Evolutionary conservation across 2,329 filamentous ascomycete genomes (phyloP).

Genomic region (Graphilbum fragrans): DNA sequence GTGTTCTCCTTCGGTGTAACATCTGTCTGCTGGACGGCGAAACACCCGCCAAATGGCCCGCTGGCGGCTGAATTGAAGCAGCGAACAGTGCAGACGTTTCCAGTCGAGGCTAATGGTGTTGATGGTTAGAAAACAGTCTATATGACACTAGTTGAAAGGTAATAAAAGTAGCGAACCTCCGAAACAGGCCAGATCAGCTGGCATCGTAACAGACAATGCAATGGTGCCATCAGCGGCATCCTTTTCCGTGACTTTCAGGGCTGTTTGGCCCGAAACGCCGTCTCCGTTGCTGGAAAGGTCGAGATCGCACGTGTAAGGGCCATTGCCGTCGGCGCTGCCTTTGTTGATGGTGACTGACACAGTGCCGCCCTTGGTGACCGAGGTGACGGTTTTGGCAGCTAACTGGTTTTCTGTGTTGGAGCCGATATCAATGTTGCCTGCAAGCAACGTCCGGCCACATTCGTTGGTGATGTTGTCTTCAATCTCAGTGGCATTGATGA

Average conservation of each 20-base stretch:
- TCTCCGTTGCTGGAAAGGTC: slow-evolving; percentile 32
- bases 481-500: slow-evolving; percentile 45
- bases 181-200: slow-evolving; percentile 31
- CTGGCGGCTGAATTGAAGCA: slow-evolving; percentile 39
- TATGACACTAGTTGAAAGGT: too few relatives aligned
- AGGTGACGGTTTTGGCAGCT: slow-evolving; percentile 30
- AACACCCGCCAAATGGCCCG: slow-evolving; percentile 39
- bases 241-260: slow-evolving; percentile 28
- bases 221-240: slow-evolving; percentile 27
- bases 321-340: slow-evolving; percentile 37
- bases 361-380: slow-evolving; percentile 31
- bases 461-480: slow-evolving; percentile 37
- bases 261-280: slow-evolving; percentile 30
- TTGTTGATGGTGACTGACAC: slow-evolving; percentile 37
- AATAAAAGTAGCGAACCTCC: slow-evolving; percentile 24
- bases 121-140: too few relatives aligned
- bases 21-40: slow-evolving; percentile 43
- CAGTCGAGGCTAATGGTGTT: slow-evolving; percentile 37
- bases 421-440: slow-evolving; percentile 50
- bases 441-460: slow-evolving; percentile 47
- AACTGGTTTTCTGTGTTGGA: slow-evolving; percentile 41
- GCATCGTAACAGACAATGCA: slow-evolving; percentile 41
- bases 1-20: slow-evolving; percentile 26
- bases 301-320: slow-evolving; percentile 41
- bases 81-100: slow-evolving; percentile 44